Percentiles rank a stretch among this genome's conserved stretches.
Conservation (phyloP, 2,329 filamentous ascomycete genomes). For the Hirsutella rhossiliensis region DNA sequence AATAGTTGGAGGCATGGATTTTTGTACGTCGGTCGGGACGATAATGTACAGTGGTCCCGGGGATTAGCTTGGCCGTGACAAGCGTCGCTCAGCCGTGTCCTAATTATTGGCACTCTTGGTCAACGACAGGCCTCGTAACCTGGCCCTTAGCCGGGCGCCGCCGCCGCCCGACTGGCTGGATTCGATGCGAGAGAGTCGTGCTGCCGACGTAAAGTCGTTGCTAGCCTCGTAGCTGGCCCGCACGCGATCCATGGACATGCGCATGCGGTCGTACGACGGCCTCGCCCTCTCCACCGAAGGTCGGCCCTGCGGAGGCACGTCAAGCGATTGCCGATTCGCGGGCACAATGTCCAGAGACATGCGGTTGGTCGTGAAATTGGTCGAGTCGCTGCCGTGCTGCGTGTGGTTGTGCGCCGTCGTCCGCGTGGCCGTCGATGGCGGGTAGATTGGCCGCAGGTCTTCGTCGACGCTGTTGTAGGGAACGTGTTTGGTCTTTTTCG, state of each 20-base stretch:
- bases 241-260: conserved; percentile 76
- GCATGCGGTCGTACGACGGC: conserved; percentile 79
- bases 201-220: conserved; percentile 84
- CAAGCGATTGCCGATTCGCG: conserved; percentile 49
- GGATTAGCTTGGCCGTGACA: not conserved
- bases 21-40: conserved; percentile 7
- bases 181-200: conserved; percentile 73
- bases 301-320: conserved; percentile 30
- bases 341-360: conserved; percentile 30
- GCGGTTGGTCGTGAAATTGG: conserved; percentile 67
- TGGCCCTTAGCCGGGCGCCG: conserved; percentile 18
- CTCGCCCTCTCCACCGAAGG: conserved; percentile 57
- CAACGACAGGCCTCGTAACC: conserved; percentile 30
- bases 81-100: conserved; percentile 6
- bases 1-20: not conserved
- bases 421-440: conserved; percentile 73
- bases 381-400: conserved; percentile 88
- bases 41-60: conserved; percentile 16
- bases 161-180: conserved; percentile 32
- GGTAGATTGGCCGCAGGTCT: conserved; percentile 85
- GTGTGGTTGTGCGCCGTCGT: conserved; percentile 66
- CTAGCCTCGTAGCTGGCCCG: conserved; percentile 77
- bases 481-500: conserved; percentile 40
- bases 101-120: conserved; percentile 27
- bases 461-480: conserved; percentile 62